A percentile compares a stretch with the other conserved stretches of the same genome.
phyloP scores from a whole-genome alignment of 1,284 basidiomycete species.

The Tilletia caries region DNA sequence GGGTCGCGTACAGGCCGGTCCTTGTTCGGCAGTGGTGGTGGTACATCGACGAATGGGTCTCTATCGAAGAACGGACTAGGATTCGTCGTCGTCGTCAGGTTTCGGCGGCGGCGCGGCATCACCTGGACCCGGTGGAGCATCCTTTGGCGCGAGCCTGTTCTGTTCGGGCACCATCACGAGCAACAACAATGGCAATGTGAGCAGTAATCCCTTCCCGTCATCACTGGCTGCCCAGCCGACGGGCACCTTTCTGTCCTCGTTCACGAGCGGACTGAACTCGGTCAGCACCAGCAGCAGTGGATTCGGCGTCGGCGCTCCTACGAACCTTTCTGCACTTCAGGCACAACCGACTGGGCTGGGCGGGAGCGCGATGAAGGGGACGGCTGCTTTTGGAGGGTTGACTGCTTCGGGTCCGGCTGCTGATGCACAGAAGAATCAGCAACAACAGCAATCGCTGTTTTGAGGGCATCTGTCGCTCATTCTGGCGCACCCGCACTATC shows the following conservation, averaged over 20 bases:
- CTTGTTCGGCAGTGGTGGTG: slow-evolving; percentile 1
- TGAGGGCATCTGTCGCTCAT: too few species aligned
- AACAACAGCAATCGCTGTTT: slow-evolving; percentile 8
- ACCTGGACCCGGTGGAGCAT: background rate
- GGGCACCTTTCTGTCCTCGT: background rate
- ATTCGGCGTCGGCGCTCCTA: background rate
- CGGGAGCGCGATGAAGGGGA: slow-evolving; percentile 38
- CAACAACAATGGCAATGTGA: background rate
- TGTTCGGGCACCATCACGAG: background rate
- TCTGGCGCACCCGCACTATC: too few species aligned
- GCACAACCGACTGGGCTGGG: slow-evolving; percentile 39
- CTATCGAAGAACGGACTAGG: too few species aligned
- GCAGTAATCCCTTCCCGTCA: background rate
- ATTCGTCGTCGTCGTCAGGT: too few species aligned
- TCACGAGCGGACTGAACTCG: background rate
- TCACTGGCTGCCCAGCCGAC: background rate
- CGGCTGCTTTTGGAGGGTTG: slow-evolving; percentile 10
- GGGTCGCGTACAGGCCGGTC: slow-evolving; percentile 12
- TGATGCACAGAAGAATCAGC: background rate
- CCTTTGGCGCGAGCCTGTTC: background rate
- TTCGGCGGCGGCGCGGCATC: background rate
- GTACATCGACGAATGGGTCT: too few species aligned
- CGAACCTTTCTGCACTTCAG: slow-evolving; percentile 19
- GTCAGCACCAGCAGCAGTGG: too few species aligned
- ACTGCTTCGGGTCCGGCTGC: background rate